Evolutionary conservation across 192 early-diverging fungal genomes (phyloP), one percentile per base, ranked within the genome.

Genomic region (Gaertneriomyces semiglobifer): DNA sequence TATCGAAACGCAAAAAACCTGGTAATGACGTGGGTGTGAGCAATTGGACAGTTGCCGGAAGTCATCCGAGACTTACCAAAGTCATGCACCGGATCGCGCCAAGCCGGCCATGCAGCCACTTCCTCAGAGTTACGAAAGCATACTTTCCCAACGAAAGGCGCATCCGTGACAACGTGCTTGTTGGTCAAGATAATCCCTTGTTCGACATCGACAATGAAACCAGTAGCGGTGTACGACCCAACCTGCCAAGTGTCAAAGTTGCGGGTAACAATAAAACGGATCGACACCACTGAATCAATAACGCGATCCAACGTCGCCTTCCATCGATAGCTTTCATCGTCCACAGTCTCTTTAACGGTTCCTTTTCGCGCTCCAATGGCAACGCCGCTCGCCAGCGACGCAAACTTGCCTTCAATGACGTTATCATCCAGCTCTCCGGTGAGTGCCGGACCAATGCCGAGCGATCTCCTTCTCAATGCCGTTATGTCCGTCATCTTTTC

Each of bases 131-230:
- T 68, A 11, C 50, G 44, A 48, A 74, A 74, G 33, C 58, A 63
- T 12, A 69, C 73, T 65, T 74, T 69, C 3, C 67, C 73, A 16
- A 74, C 52, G 33, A 74, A 70, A 79, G 89, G 65, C 83, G 82
- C 89, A 38, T 69, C 67, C 83, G 79, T 59, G 14, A 84, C 89
- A 39, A 81, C 75, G 51, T 82, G 86, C 71, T 85, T 73, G 67
- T 91, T 91, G 7, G 89, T 91, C 52, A 91, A 69, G 20, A 77
- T 77, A 14, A 75, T 55, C 20, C 88, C 88, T 18, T 79, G 76
- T 69, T 84, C 76, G 38, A 83, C 83, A 73, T 90, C 89, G 10
- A 90, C 88, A 61, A 90, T 85, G 74, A 90, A 90, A 8, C 89
- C 89, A 18, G 88, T 85, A 7, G 69, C 69, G 16, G 69, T 66